Base-by-base conservation (phyloP, 257 asterid genomes). In the Fraxinus americana region DNA sequence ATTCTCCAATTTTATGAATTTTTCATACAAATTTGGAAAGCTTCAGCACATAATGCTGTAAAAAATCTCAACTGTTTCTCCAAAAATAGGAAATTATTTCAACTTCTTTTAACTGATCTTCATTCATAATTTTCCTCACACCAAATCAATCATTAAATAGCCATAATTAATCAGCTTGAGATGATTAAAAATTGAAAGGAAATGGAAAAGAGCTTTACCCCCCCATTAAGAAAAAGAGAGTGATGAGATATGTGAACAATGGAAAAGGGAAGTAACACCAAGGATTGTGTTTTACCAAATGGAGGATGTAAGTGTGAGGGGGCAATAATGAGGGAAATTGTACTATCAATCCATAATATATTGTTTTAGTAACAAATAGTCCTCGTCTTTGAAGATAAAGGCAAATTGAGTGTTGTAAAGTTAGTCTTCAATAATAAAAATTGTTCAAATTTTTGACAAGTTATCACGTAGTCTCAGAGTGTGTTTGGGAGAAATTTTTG, bases 201-300 rank as follows among this genome's bases (percentile, higher is more conserved):
- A 63, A 11, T n/a, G 69, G 19, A 63, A 25, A 63, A 63, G 69
- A 63, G 35, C 13, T 63, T 63, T 23, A 23, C 69, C 69, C 69
- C 69, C 69, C 35, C 34, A 11, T 23, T 63, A 63, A 4, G 36
- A 17, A 27, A 63, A 27, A 27, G 69, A 12, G 19, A 25, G 16
- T 57, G 36, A 27, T 27, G 69, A 63, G 69, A 11, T 27, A 63
- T 63, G 36, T 27, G 69, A 63, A 63, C 69, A 23, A 16, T 5
- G 19, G 69, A 23, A 63, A 12, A 4, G 7, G 7, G 35, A 1
- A 12, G 1, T 14, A 71, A n/a, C 66, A 27, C 6, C 36, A 67
- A 73, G 48, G 73, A 39, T 35, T 79, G 32, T 63, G 50, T 81
- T 83, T 86, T 81, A 77, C 88, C 86, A 81, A 86, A 86, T 82